Evolutionary conservation across 1,139 yeast species (phyloP), one percentile per base, ranked within the genome.

Genomic region (Blastobotrys niveus): DNA sequence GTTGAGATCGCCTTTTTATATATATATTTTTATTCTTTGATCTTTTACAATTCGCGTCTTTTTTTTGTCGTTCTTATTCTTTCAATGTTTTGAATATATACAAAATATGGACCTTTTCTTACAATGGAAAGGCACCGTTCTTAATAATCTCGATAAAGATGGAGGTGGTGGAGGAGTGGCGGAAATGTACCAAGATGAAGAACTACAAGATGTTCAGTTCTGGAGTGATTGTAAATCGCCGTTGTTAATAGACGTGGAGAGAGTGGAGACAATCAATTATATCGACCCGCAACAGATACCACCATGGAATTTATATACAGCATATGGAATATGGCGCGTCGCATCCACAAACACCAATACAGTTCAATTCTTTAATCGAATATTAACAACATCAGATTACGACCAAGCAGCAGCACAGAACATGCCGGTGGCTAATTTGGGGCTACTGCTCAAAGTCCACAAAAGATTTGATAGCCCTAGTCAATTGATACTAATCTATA

Each of bases 301-400:
- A 9, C 34, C 57, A 14, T 59, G 62, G 59, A 36, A 50, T 8
- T 42, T 61, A 6, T 7, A 20, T 9, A 20, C 31, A 6, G 40
- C 46, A 9, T 57, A 60, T 6, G 54, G 59, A 5, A 52, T 48
- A 30, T 36, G 57, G 35, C 47, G 48, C 15, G 58, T 61, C 14
- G 48, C 47, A 36, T 40, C 57, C 8, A 43, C 37, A 5, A 50
- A 51, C 26, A 40, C 42, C 9, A 14, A n/a, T 4, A 49, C 60
- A 6, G 27, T 22, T 15, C 34, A 34, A 41, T 61, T 51, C 39
- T 60, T 61, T 40, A 42, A 51, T 20, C 43, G 52, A 29, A 45
- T 60, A 29, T 50, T 52, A 1, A 48, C 48, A 5, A 38, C 49
- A 8, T 34, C 46, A 8, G 40, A 42, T 17, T 38, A 47, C 8